Base-by-base conservation (phyloP, 1,284 basidiomycete genomes). In the Heterobasidion parviporum region DNA sequence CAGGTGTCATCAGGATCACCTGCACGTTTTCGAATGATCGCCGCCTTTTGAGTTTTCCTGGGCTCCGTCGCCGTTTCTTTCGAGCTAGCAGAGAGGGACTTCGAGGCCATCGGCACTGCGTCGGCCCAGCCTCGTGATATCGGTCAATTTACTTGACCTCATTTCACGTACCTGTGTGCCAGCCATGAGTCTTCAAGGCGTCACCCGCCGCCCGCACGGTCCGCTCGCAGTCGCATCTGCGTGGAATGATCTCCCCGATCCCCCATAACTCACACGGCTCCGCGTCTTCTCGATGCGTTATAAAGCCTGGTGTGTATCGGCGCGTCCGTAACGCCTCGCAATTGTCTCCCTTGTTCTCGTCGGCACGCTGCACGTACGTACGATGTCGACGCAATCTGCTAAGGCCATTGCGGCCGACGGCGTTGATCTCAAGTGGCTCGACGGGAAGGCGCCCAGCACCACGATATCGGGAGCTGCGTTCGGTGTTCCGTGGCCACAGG, bases 401-500 rank as follows among this genome's bases (percentile, higher is more conserved):
- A 26, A 26, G 26, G 26, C 26, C n/a, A 41, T 41, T 41, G 38
- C 38, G 0, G 38, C 10, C 38, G 60, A 64, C n/a, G 64, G 62
- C 36, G 69, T 71, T 8, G 62, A 68, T 45, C 56, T 72, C 18
- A 65, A 68, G 49, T 74, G 70, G 72, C 57, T 74, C 8, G 72
- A 73, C 57, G 67, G 66, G 1, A 60, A 64, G 33, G 62, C 71
- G 1, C 73, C 72, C 18, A 26, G 59, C 6, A 61, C 57, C 1
- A 65, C 67, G 3, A 71, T 72, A 16, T 64, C 64, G 8, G 71
- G 72, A 10, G 68, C 70, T 7, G 59, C 72, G 2, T 74, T 74
- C 56, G 73, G 74, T 14, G 57, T 74, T 16, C 73, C 73, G 33
- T 74, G 74, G 73, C 61, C 70, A 12, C 64, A 71, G 63, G 72